These are phyloP conservation scores for Termitomyces titanicus DNA, from an alignment of 768 basidiomycete genomes.

Conservation along the genomic window DNA sequence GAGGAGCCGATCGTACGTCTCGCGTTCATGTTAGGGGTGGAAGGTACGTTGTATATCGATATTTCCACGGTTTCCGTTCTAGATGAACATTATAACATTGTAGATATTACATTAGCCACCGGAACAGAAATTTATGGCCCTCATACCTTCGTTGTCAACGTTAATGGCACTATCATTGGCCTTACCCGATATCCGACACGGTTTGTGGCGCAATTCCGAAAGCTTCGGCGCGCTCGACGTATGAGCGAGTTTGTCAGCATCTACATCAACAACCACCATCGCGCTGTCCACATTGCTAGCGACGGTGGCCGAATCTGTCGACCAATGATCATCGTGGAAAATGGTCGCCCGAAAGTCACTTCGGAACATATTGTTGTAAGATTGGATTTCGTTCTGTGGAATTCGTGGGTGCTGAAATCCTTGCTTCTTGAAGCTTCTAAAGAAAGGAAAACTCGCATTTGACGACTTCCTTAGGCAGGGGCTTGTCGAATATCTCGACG, in stretches of 20 bases:
- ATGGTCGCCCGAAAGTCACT: constrained; percentile 70
- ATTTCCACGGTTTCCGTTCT: background rate
- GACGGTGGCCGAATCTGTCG: constrained; percentile 98
- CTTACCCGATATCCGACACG: constrained; percentile 80
- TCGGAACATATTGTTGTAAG: constrained; percentile 76
- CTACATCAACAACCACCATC: constrained; percentile 95
- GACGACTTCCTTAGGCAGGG: constrained; percentile 93
- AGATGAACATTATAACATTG: constrained; percentile 12
- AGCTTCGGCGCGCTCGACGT: constrained; percentile 85
- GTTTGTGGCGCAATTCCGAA: constrained; percentile 90
- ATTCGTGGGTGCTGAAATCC: constrained; percentile 1
- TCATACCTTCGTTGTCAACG: constrained; percentile 90
- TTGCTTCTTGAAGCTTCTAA: constrained; percentile 57
- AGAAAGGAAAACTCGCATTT: constrained; percentile 74
- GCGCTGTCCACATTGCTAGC: constrained; percentile 90
- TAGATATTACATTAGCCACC: constrained; percentile 88
- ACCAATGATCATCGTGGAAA: constrained; percentile 95
- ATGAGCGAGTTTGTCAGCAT: constrained; percentile 96
- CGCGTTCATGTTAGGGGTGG: constrained; percentile 94
- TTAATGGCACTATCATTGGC: constrained; percentile 95
- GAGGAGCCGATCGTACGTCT: constrained; percentile 90
- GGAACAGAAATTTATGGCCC: constrained; percentile 96
- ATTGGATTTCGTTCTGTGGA: constrained; percentile 8
- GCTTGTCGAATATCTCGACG: constrained; percentile 96
- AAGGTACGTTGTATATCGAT: constrained; percentile 52